Percentiles rank a stretch among this genome's conserved stretches.
Evolutionary conservation across 345 rosid species (phyloP).

Genomic region (Nephelium lappaceum): DNA sequence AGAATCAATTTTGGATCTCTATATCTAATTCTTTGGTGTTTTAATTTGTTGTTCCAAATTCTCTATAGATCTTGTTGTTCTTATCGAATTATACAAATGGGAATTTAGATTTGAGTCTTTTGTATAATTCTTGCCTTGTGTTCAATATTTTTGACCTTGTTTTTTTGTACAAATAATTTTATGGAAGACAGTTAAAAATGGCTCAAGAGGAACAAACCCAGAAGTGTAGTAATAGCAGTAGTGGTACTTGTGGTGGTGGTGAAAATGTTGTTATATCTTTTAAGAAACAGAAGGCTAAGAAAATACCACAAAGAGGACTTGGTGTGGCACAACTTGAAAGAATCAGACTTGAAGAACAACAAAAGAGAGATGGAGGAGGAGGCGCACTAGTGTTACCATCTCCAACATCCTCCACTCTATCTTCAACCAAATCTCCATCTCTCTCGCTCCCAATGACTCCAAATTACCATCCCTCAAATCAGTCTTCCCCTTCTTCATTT

Average conservation of each 20-base stretch:
- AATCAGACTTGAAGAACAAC: constrained; percentile 61
- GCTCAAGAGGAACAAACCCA: constrained; percentile 46
- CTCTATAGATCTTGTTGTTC: background rate
- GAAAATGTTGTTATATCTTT: constrained; percentile 28
- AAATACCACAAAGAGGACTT: constrained; percentile 66
- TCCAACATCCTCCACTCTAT: background rate
- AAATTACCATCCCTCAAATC: constrained; percentile 16
- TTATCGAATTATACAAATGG: background rate
- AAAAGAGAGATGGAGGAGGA: constrained; percentile 34
- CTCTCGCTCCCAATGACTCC: constrained; percentile 23
- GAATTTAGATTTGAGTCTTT: background rate
- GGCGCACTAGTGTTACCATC: constrained; percentile 21
- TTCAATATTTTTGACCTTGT: too few species aligned
- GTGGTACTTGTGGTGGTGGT: constrained; percentile 24
- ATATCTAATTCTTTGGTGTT: constrained; percentile 5
- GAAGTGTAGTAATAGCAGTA: constrained; percentile 31
- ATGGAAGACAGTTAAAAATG: constrained; percentile 30
- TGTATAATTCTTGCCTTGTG: background rate
- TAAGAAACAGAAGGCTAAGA: constrained; percentile 50
- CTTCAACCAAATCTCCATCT: constrained; percentile 22
- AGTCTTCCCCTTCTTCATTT: constrained; percentile 22
- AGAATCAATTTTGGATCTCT: constrained; percentile 23
- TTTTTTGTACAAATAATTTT: too few species aligned
- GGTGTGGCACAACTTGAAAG: constrained; percentile 74
- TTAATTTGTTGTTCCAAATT: constrained; percentile 2